Conservation (phyloP, 75 land plant species). For the Cunninghamia lanceolata region DNA sequence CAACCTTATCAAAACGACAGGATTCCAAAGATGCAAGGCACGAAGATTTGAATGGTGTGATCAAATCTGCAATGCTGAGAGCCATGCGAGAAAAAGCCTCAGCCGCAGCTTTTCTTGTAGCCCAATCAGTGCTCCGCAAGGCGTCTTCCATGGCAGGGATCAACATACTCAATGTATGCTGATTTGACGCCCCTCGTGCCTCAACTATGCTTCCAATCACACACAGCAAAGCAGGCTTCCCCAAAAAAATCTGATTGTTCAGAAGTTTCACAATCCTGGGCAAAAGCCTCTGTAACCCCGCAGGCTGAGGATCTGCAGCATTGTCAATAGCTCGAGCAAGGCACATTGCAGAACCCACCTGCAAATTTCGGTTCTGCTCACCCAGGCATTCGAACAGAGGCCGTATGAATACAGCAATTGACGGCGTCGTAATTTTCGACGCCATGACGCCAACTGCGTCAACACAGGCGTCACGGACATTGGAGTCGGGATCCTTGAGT, state of each 20-base stretch:
- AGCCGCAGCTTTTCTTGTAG: slow-evolving; percentile 75
- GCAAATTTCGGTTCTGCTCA: slow-evolving; percentile 66
- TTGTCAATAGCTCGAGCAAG: slow-evolving; percentile 72
- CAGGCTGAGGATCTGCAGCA: slow-evolving; percentile 35
- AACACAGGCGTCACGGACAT: slow-evolving; percentile 81
- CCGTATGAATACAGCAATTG: slow-evolving; percentile 47
- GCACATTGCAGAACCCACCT: slow-evolving; percentile 74
- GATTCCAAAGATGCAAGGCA: slow-evolving; percentile 55
- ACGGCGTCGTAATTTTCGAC: slow-evolving; percentile 27
- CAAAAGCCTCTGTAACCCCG: slow-evolving; percentile 37
- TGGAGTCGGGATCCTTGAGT: slow-evolving; percentile 81
- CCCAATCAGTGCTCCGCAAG: slow-evolving; percentile 70
- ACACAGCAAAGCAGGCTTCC: slow-evolving; percentile 69
- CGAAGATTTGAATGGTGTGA: slow-evolving; percentile 31
- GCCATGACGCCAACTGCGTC: slow-evolving; percentile 59
- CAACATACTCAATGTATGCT: slow-evolving; percentile 28
- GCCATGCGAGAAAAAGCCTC: slow-evolving; percentile 54
- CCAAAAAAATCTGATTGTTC: slow-evolving; percentile 55
- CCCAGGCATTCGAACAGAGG: slow-evolving; percentile 61
- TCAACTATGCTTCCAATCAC: slow-evolving; percentile 49
- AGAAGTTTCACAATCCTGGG: slow-evolving; percentile 61
- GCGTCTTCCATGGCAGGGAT: slow-evolving; percentile 46
- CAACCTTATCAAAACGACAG: slow-evolving; percentile 89
- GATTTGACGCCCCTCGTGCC: slow-evolving; percentile 36
- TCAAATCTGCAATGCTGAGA: slow-evolving; percentile 20